Evolutionary conservation across 164 flowering plant genomes (phyloP).

Genomic region (Hamamelis virginiana): DNA sequence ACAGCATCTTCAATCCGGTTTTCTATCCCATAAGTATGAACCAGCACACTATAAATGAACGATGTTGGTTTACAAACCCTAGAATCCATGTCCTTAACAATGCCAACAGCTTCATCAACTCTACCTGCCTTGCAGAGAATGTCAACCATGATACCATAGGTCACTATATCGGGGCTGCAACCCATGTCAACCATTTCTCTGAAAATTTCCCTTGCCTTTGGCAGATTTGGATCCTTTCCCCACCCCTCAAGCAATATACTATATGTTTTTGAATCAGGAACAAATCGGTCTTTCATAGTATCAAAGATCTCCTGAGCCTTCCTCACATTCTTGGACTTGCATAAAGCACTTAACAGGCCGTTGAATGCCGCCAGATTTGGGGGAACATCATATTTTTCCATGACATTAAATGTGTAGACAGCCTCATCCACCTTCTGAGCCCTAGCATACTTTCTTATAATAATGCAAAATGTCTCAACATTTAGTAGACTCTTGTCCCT

Average conservation of each 20-base stretch:
- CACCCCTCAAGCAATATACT: constrained; percentile 87
- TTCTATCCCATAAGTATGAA: constrained; percentile 81
- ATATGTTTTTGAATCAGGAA: constrained; percentile 76
- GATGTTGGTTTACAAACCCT: constrained; percentile 63
- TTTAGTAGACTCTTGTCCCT: constrained; percentile 53
- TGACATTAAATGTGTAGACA: constrained; percentile 74
- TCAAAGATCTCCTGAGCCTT: constrained; percentile 93
- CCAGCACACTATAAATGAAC: constrained; percentile 71
- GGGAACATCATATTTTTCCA: constrained; percentile 65
- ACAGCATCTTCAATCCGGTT: constrained; percentile 82
- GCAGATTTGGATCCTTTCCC: constrained; percentile 81
- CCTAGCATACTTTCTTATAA: constrained; percentile 80
- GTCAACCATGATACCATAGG: constrained; percentile 91
- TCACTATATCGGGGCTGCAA: constrained; percentile 80
- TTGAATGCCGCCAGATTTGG: constrained; percentile 81
- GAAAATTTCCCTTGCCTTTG: constrained; percentile 74
- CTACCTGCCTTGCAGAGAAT: constrained; percentile 88
- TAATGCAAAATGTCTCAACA: constrained; percentile 81
- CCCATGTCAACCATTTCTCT: constrained; percentile 64
- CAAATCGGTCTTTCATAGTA: constrained; percentile 51
- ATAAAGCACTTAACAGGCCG: constrained; percentile 71
- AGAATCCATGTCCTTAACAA: constrained; percentile 63
- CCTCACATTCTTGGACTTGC: constrained; percentile 85
- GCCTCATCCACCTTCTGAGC: constrained; percentile 82
- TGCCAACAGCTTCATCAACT: constrained; percentile 61